Base-by-base conservation (phyloP, 2,329 filamentous ascomycete species). In the Xylariaceae sp. region DNA sequence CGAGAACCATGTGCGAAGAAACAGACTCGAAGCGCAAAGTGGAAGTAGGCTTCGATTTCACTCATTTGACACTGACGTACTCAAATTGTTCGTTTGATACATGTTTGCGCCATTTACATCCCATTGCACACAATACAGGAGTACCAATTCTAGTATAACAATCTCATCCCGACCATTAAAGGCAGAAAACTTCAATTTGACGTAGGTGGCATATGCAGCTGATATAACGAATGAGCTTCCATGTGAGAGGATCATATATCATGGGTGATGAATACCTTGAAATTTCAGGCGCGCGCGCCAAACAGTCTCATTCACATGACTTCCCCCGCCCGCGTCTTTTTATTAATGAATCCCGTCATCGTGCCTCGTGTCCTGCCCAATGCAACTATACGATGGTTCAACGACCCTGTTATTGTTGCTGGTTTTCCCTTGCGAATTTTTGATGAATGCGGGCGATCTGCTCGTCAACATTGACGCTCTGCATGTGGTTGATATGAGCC, bases 381-480 rank as follows among this genome's bases (percentile, higher is more conserved):
- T 16, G 22, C 15, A 3, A 19, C 5, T 15, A 21, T n/a, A 41
- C 5, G 16, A 29, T 19, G 12, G 10, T 39, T 51, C 29, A 53
- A 34, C 42, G 49, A 15, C 47, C 29, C 3, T 6, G 10, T 29
- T 43, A 43, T 42, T 54, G 47, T 52, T 65, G 61, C 47, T 66
- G 62, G 55, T 70, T 72, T 43, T 72, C 70, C 32, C 70, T 71
- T 6, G 71, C 70, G 67, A 81, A 82, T 60, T 76, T 79, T 60
- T 81, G 76, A 56, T 82, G 79, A 39, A 83, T 81, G 3, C 77
- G 76, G 13, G 86, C 79, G 59, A 95, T 89, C 73, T 95, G 90
- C 69, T 95, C 90, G 68, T 94, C 87, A 36, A 95, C 85, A 66
- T 90, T 92, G 70, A 88, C 82, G 50, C 75, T 81, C 66, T 85